Percentiles rank a stretch among this genome's conserved stretches.
These are phyloP conservation scores for Vachellia collinsii DNA, from an alignment of 306 rosid species.

Conservation along the genomic window DNA sequence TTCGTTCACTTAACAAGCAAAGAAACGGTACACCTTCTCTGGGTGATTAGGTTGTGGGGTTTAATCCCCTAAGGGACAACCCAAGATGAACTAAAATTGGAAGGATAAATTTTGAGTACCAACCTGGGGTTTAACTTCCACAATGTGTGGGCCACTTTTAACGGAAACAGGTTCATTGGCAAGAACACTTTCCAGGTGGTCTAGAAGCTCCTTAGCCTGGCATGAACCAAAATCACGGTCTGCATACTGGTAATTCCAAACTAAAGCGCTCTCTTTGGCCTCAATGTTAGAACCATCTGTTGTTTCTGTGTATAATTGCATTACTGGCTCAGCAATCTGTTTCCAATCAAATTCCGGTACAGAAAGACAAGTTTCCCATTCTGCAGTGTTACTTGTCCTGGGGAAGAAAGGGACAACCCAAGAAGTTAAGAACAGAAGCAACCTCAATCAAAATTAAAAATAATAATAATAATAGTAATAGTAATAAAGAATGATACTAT, in stretches of 20 bases:
- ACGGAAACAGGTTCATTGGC: slow-evolving; percentile 90
- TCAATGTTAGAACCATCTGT: slow-evolving; percentile 90
- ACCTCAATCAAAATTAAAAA: slow-evolving; percentile 1
- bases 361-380: slow-evolving; percentile 76
- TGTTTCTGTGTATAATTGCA: slow-evolving; percentile 82
- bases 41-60: not conserved
- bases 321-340: slow-evolving; percentile 83
- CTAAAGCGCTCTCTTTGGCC: slow-evolving; percentile 85
- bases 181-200: slow-evolving; percentile 93
- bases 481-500: not conserved
- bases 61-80: not conserved
- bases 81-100: not conserved
- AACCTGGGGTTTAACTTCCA: slow-evolving; percentile 98
- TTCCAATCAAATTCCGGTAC: slow-evolving; percentile 78
- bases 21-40: not conserved
- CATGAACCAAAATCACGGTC: slow-evolving; percentile 91
- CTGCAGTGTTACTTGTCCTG: slow-evolving; percentile 46
- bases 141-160: slow-evolving; percentile 79
- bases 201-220: slow-evolving; percentile 92
- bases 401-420: slow-evolving; percentile 24
- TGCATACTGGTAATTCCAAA: slow-evolving; percentile 83
- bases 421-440: slow-evolving; percentile 7
- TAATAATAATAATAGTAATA: not conserved
- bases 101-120: slow-evolving; percentile 14
- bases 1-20: not conserved